Evolutionary conservation across 2,329 filamentous ascomycete genomes (phyloP), one percentile per base, ranked within the genome.

Genomic region (Aphanocladium album): DNA sequence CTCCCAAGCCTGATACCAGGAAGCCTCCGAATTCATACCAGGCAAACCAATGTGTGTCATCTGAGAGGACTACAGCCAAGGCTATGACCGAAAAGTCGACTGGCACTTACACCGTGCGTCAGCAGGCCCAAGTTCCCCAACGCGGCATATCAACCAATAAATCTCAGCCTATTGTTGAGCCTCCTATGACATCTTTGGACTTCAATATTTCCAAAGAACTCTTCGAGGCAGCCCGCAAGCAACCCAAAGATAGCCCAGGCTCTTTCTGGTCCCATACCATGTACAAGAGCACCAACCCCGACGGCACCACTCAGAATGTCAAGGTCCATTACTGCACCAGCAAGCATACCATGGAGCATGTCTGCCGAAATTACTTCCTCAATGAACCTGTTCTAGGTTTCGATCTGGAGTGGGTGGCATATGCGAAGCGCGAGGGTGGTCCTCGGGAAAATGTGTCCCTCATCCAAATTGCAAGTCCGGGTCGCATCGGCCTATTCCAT

Each of bases 401-500:
- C 63, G 93, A 97, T 68, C 81, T 97, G 63, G 93, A 97, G 76
- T 97, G 93, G 93, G 80, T 85, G 57, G 65, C 78, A 1, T 76
- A 81, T 6, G 79, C 84, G 0, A 76, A 70, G 6, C 78, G 71
- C 21, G 67, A 64, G 8, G 71, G 79, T 2, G 78, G 80, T 3
- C 74, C 86, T 4, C 88, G 89, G 64, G 78, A 82, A 56, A 91
- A 92, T 63, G 83, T 96, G 7, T 93, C 90, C 0, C 74, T 97
- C 41, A 88, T 97, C 47, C 93, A 97, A 72, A 73, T 97, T 23
- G 91, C 93, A 1, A 89, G 86, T 62, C 83, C 89, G 47, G 84
- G 88, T 63, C 88, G 86, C 16, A 88, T 97, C 53, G 91, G 82
- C 0, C 80, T 97, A 0, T 93, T 96, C 66, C 93, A 97, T 66